A percentile compares a stretch with the other conserved stretches of the same genome.
Conservation (phyloP, 441 rosid species). For the Omphalea diandra region DNA sequence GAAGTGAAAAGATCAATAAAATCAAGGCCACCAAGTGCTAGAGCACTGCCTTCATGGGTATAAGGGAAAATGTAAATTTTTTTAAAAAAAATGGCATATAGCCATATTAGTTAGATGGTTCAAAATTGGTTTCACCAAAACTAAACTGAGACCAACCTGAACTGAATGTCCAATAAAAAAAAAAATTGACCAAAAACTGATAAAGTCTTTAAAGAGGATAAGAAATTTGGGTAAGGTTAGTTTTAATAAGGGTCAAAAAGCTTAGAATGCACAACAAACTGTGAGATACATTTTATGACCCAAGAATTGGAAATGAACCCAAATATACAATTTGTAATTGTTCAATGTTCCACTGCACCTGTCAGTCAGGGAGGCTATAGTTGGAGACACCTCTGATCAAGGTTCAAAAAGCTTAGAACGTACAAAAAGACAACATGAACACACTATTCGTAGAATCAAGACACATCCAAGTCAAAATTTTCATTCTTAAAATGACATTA, state of each 20-base stretch:
- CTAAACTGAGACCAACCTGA: neutral
- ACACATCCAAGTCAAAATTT: no score
- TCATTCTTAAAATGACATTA: neutral
- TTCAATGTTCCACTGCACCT: neutral
- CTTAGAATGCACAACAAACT: neutral
- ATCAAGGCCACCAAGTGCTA: neutral
- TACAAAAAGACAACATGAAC: slow-evolving; percentile 5
- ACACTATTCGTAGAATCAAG: neutral
- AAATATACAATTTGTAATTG: neutral
- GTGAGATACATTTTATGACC: neutral
- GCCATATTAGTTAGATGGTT: neutral
- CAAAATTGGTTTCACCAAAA: neutral
- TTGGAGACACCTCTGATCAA: neutral
- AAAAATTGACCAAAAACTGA: neutral
- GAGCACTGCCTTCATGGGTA: neutral
- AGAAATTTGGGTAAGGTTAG: neutral
- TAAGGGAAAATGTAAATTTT: neutral
- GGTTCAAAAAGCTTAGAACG: neutral
- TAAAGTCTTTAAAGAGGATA: neutral
- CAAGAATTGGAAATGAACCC: neutral
- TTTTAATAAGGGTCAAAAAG: neutral
- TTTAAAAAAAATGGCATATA: neutral
- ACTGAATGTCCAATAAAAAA: neutral
- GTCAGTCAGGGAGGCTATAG: neutral
- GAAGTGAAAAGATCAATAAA: neutral